These are phyloP conservation scores for Pleurotus giganteus DNA, from an alignment of 768 basidiomycete species.

Conservation along the genomic window DNA sequence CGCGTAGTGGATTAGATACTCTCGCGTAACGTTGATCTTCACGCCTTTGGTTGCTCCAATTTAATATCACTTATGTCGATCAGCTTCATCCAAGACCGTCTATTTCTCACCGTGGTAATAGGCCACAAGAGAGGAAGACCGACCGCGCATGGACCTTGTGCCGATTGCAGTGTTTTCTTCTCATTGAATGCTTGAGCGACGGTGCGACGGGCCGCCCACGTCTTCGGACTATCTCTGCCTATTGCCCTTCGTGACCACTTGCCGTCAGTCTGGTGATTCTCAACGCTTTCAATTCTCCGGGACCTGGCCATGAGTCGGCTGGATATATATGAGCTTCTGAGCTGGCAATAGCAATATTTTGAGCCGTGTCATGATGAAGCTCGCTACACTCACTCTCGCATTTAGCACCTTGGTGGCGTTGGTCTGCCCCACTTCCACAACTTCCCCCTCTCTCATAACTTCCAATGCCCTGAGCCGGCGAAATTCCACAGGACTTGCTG, in stretches of 20 bases:
- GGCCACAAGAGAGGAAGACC: neutral
- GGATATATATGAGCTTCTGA: neutral
- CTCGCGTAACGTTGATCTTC: neutral
- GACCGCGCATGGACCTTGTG: neutral
- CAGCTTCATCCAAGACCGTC: neutral
- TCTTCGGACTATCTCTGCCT: neutral
- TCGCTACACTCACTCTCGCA: neutral
- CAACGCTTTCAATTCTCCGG: neutral
- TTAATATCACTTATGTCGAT: too few species aligned
- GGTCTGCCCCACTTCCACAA: neutral
- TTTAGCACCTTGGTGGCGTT: neutral
- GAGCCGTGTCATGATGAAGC: neutral
- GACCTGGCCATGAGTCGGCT: neutral
- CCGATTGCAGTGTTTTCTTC: neutral
- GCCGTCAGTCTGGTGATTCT: neutral
- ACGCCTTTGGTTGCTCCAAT: too few species aligned
- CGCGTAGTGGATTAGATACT: conserved; percentile 16
- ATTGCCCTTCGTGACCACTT: neutral
- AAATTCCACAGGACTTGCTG: conserved; percentile 44
- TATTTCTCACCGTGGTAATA: neutral
- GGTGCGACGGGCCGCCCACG: conserved; percentile 5
- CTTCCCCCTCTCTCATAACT: neutral
- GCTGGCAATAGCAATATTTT: neutral
- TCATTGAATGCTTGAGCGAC: neutral
- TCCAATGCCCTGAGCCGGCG: conserved; percentile 13